These are phyloP conservation scores for Aspergillus carbonarius DNA, from an alignment of 2,329 filamentous ascomycete genomes.

Conservation along the genomic window DNA sequence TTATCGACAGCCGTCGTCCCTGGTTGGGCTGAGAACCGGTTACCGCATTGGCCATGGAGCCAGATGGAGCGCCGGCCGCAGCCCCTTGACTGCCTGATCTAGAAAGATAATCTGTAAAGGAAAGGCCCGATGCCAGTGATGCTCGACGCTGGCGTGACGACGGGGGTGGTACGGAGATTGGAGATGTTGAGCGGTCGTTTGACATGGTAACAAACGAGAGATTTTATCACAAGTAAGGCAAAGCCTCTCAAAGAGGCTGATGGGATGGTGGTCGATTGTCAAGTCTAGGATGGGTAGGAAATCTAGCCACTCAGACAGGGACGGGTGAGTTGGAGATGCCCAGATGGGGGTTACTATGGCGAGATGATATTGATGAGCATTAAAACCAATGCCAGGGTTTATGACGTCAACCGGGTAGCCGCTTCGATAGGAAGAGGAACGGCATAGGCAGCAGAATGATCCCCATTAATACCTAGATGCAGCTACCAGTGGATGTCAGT, in stretches of 20 bases:
- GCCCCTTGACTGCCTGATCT: constrained; percentile 26
- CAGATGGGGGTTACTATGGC: background rate
- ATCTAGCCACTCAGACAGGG: background rate
- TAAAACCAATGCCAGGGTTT: background rate
- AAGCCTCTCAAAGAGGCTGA: background rate
- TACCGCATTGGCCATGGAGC: constrained; percentile 54
- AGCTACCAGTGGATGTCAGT: background rate
- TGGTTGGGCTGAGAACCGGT: constrained; percentile 48
- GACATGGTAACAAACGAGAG: constrained; percentile 38
- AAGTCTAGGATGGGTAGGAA: background rate
- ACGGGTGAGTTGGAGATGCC: background rate
- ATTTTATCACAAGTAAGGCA: background rate
- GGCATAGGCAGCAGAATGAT: background rate
- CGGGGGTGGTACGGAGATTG: constrained; percentile 38
- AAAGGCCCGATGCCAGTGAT: constrained; percentile 45
- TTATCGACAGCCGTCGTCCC: constrained; percentile 72
- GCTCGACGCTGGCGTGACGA: constrained; percentile 45
- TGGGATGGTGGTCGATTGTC: background rate
- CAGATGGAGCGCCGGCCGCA: constrained; percentile 21
- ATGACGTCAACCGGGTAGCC: background rate
- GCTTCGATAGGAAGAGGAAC: background rate
- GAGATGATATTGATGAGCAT: background rate
- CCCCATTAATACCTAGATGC: background rate
- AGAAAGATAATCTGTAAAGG: constrained; percentile 43
- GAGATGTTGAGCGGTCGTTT: constrained; percentile 40